Percentiles rank a stretch among this genome's conserved stretches.
phyloP scores from a whole-genome alignment of 495 filamentous ascomycete species.

The Trypethelium eluteriae region DNA sequence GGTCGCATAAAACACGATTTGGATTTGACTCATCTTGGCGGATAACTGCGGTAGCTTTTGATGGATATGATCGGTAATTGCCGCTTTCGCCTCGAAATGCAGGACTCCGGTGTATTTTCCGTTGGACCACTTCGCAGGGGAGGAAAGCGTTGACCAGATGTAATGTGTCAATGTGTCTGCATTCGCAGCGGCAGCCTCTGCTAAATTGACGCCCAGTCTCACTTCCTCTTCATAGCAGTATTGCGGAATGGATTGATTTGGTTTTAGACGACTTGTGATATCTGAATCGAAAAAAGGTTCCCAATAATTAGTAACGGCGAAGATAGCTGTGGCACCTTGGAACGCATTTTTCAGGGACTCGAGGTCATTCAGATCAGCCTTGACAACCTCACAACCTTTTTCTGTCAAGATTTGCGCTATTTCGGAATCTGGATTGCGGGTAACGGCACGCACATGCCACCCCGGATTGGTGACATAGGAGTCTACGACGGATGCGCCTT shows the following conservation, averaged over 20 bases:
- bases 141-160: conserved; percentile 15
- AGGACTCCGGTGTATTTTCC: conserved; percentile 17
- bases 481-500: conserved; percentile 40
- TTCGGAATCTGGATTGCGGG: conserved; percentile 39
- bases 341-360: conserved; percentile 38
- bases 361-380: conserved; percentile 39
- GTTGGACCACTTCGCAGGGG: conserved; percentile 13
- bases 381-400: conserved; percentile 41
- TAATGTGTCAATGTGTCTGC: background rate
- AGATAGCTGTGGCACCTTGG: conserved; percentile 41
- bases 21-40: background rate
- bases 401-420: conserved; percentile 35
- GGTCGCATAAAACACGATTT: background rate
- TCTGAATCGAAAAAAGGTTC: conserved; percentile 22
- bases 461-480: conserved; percentile 31
- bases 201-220: conserved; percentile 21
- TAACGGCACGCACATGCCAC: conserved; percentile 40
- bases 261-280: background rate
- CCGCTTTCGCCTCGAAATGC: conserved; percentile 17
- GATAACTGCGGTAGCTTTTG: background rate
- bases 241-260: background rate
- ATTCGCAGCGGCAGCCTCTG: conserved; percentile 17
- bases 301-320: conserved; percentile 48
- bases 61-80: background rate
- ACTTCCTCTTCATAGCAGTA: conserved; percentile 19